Percentiles rank a stretch among this genome's conserved stretches.
Evolutionary conservation across 83 land plant genomes (phyloP).

Genomic region (Picea abies): DNA sequence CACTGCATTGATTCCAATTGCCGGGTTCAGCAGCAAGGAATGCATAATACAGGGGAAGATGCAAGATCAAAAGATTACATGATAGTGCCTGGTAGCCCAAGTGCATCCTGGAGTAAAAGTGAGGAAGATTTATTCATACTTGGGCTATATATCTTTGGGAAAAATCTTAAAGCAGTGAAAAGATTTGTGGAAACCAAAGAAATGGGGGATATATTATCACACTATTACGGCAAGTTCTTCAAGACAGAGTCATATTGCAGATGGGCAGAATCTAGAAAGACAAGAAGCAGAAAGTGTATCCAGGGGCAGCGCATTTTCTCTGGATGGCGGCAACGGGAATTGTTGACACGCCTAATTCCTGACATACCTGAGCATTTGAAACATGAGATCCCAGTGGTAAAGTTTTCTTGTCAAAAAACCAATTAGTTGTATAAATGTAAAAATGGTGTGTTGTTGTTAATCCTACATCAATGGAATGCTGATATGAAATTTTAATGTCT

Average conservation of each 20-base stretch:
- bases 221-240: too few species aligned
- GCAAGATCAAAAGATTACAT: not conserved
- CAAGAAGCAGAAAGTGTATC: conserved; percentile 35
- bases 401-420: not conserved
- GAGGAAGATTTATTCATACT: conserved; percentile 24
- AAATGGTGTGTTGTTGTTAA: not conserved
- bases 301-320: conserved; percentile 50
- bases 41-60: not conserved
- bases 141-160: too few species aligned
- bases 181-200: too few species aligned
- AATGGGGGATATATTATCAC: too few species aligned
- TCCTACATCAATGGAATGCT: not conserved
- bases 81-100: conserved; percentile 37
- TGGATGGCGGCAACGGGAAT: conserved; percentile 64
- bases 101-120: conserved; percentile 39
- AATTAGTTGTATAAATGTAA: not conserved
- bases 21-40: not conserved
- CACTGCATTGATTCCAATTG: not conserved
- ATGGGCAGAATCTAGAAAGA: not conserved
- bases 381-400: conserved; percentile 49
- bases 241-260: too few species aligned
- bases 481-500: not conserved
- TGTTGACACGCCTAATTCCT: conserved; percentile 47
- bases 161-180: too few species aligned
- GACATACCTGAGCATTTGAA: conserved; percentile 33